Evolutionary conservation across 2,329 filamentous ascomycete genomes (phyloP), one percentile per base, ranked within the genome.

Genomic region (Fusarium illudens): DNA sequence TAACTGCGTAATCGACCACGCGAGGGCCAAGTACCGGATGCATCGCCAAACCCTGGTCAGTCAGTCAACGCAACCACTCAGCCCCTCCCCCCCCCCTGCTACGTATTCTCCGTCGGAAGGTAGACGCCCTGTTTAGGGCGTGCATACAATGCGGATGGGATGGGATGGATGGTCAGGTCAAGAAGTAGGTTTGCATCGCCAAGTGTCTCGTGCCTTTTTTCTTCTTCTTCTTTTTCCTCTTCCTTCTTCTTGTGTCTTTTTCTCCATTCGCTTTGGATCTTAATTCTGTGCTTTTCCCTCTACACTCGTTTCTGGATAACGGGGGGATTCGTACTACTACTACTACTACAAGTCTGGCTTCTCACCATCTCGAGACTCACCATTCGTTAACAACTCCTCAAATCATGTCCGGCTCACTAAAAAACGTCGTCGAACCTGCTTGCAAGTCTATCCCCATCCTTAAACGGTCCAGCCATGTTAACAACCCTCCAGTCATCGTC

Each of bases 401-500:
- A 15, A 57, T 25, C 37, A 66, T 68, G 61, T 34, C 60, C 3
- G 36, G 37, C 3, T 32, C 34, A 15, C 34, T 49, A 7, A 68
- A 64, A 27, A 64, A 57, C 20, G 58, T 69, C 4, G 36, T 67
- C 22, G 66, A 68, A 13, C 66, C 66, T 34, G 20, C 62, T 30
- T 69, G 66, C 63, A 67, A 60, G 66, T 69, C 30, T n/a, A 6
- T 10, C 29, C 19, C 19, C 6, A 30, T 2, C 3, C 11, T 15
- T 25, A 12, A 4, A 2, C 22, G 20, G 10, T 4, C 2, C 19
- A 39, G 4, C 20, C 11, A 25, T 22, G 8, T 10, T 39, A n/a
- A 54, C 42, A 0, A 48, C 10, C n/a, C 4, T 17, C 17, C 4
- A 73, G 71, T 74, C 49, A 71, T 73, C 34, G 70, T 65, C 27